Evolutionary conservation across 352 stramenopile genomes (phyloP).

Genomic region (Porosira glacialis): DNA sequence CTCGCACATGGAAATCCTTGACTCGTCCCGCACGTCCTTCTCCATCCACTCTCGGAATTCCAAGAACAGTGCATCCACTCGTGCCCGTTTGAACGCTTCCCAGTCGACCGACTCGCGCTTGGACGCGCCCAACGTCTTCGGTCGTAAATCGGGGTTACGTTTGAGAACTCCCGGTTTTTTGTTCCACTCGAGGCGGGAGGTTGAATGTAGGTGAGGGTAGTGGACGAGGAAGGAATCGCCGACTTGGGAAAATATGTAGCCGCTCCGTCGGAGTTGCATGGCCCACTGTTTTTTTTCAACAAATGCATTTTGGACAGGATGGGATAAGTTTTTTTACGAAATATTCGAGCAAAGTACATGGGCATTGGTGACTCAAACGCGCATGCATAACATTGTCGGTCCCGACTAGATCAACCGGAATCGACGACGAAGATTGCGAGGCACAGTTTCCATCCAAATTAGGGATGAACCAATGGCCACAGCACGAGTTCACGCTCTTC

Average conservation of each 20-base stretch:
- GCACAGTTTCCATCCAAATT: no score
- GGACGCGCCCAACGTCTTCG: slow-evolving; percentile 1
- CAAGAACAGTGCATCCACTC: slow-evolving; percentile 70
- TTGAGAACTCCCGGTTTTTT: slow-evolving; percentile 35
- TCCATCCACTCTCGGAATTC: slow-evolving; percentile 69
- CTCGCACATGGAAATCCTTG: slow-evolving; percentile 50
- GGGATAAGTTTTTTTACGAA: no score
- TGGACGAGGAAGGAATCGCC: slow-evolving; percentile 76
- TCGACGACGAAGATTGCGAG: no score
- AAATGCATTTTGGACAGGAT: no score
- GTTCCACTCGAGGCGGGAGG: slow-evolving; percentile 54
- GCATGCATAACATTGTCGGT: no score
- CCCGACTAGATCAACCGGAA: no score
- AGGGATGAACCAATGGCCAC: no score
- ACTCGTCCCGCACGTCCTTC: slow-evolving; percentile 37
- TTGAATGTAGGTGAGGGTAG: slow-evolving; percentile 76
- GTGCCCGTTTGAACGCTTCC: slow-evolving; percentile 53
- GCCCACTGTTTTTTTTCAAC: no score
- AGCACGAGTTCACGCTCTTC: no score
- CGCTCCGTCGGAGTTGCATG: slow-evolving; percentile 71
- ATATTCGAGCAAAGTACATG: no score
- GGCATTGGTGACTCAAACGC: no score
- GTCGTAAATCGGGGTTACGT: no score
- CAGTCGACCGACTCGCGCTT: slow-evolving; percentile 40
- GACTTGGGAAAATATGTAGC: slow-evolving; percentile 76